These are phyloP conservation scores for Oryza nivara DNA, from an alignment of 176 grass and related monocot species.

Conservation along the genomic window DNA sequence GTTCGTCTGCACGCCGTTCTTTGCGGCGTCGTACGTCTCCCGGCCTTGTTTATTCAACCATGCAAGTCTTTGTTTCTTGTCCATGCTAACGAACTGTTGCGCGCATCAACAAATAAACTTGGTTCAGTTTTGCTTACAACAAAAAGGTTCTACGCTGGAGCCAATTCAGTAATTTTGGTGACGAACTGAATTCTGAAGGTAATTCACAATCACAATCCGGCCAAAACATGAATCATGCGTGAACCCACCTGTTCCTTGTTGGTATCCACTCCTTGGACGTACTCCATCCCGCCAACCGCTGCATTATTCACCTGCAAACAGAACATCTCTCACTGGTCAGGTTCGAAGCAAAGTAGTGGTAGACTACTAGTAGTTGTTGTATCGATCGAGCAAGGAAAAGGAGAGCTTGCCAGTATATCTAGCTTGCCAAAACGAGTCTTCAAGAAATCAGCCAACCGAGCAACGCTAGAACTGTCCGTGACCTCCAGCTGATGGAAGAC, in stretches of 20 bases:
- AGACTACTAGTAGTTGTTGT: no score
- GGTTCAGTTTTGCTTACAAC: not conserved
- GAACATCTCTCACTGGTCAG: not conserved
- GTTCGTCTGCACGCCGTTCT: not conserved
- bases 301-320: constrained; percentile 48
- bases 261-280: not conserved
- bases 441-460: no score
- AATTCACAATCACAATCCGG: no score
- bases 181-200: not conserved
- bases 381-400: no score
- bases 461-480: no score
- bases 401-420: no score
- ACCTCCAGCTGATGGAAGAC: no score
- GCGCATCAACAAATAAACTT: not conserved
- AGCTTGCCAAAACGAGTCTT: no score
- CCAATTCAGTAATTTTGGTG: no score
- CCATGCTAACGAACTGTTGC: constrained; percentile 38
- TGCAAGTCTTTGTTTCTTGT: not conserved
- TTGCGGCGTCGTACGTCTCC: not conserved
- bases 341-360: no score
- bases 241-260: constrained; percentile 9
- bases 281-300: constrained; percentile 27
- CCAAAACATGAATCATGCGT: not conserved
- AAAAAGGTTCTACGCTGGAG: no score
- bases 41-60: not conserved